Conservation (phyloP, 192 early-diverging fungal species). For the Linnemannia schmuckeri region DNA sequence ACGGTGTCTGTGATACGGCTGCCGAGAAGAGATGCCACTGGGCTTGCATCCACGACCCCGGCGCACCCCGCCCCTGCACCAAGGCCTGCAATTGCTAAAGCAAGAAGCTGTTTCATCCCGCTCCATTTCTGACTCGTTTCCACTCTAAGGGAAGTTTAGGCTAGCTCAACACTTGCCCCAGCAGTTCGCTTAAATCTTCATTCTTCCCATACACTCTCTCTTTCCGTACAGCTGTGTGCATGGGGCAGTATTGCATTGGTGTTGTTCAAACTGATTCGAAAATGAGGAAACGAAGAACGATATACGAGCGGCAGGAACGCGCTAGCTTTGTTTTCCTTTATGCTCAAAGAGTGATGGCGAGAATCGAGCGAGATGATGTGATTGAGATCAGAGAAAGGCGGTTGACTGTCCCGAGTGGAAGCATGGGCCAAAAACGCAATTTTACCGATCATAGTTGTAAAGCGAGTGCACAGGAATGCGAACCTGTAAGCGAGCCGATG, state of each 20-base stretch:
- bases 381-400: background rate
- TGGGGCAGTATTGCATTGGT: background rate
- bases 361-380: background rate
- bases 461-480: background rate
- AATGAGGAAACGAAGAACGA: background rate
- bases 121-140: background rate
- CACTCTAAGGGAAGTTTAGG: background rate
- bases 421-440: background rate
- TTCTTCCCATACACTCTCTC: background rate
- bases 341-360: constrained; percentile 7
- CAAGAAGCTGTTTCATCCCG: background rate
- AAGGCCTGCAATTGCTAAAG: constrained; percentile 11
- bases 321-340: background rate
- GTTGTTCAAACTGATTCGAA: background rate
- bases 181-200: constrained; percentile 4
- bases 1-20: constrained; percentile 8
- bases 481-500: background rate
- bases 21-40: background rate
- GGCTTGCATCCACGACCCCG: constrained; percentile 1
- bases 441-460: background rate
- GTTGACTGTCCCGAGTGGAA: background rate
- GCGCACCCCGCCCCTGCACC: constrained; percentile 10
- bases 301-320: background rate
- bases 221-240: background rate
- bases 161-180: background rate